phyloP scores from a whole-genome alignment of 345 rosid species.

The Dipteronia sinensis region DNA sequence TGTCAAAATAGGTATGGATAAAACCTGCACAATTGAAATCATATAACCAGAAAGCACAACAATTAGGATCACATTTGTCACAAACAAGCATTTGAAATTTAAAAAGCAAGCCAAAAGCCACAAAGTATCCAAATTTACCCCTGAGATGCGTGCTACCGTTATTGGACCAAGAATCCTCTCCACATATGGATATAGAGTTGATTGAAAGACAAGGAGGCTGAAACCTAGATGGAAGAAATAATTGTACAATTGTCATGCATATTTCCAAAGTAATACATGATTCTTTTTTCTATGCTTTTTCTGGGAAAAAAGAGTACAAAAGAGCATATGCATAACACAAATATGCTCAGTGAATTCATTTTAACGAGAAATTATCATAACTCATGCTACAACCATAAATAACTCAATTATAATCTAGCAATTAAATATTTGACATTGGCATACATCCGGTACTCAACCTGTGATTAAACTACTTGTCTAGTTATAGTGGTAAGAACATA shows the following conservation, averaged over 20 bases:
- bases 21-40: constrained; percentile 41
- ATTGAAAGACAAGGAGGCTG: constrained; percentile 79
- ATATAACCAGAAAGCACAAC: not conserved
- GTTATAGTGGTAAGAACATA: no score
- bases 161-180: constrained; percentile 73
- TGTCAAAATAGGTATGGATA: constrained; percentile 58
- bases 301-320: no score
- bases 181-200: constrained; percentile 56
- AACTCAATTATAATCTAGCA: no score
- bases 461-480: no score
- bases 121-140: constrained; percentile 46
- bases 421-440: no score
- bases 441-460: no score
- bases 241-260: constrained; percentile 11
- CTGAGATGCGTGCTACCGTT: constrained; percentile 52
- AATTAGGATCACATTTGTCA: constrained; percentile 1
- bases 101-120: not conserved
- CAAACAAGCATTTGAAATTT: not conserved
- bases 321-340: no score
- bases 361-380: no score
- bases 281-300: no score
- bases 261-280: not conserved
- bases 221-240: constrained; percentile 47
- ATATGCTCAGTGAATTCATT: no score
- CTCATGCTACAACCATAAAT: no score